Evolutionary conservation across 1,284 basidiomycete species (phyloP), one percentile per base, ranked within the genome.

Genomic region (Heterobasidion parviporum): DNA sequence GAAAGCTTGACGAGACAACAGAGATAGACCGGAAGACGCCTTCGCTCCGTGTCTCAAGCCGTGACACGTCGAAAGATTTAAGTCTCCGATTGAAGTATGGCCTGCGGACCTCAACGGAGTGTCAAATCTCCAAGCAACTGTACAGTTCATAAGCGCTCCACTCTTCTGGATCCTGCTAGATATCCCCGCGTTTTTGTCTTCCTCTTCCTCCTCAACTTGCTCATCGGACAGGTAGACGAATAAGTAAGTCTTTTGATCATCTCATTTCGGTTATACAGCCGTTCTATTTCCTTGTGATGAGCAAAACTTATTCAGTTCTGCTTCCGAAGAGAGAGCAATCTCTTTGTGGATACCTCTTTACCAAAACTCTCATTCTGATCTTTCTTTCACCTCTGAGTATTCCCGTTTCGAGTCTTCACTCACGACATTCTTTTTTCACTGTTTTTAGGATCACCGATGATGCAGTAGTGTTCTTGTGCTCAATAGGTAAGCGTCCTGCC

Each of bases 291-390:
- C 45, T 36, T 52, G 44, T 57, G 51, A 56, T 62, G 61, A 61
- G 59, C 53, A 53, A 26, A 10, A 50, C 35, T 33, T 50, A 56
- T 62, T 61, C 61, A 62, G 61, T 61, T 62, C 61, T 62, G 61
- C 61, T 61, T 62, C 61, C 60, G 61, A 62, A 61, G 45, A 45
- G 61, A 62, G 61, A 53, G 32, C 48, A 49, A 54, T 59, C 60
- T 62, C 61, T 59, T 56, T 61, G 61, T 62, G 60, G 61, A 62
- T 33, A 53, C 34, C 38, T 32, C 45, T 57, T 18, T 59, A 59
- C 60, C 60, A 62, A 59, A 57, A 36, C 36, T 43, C 3, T 26
- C 16, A 41, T n/a, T 55, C 61, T 62, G 61, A 61, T 41, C 53
- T 35, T 56, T 20, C 15, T 26, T 26, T 12, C 44, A 18, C 16